These are phyloP conservation scores for Penicillium pulvis DNA, from an alignment of 495 filamentous ascomycete genomes.

Conservation along the genomic window DNA sequence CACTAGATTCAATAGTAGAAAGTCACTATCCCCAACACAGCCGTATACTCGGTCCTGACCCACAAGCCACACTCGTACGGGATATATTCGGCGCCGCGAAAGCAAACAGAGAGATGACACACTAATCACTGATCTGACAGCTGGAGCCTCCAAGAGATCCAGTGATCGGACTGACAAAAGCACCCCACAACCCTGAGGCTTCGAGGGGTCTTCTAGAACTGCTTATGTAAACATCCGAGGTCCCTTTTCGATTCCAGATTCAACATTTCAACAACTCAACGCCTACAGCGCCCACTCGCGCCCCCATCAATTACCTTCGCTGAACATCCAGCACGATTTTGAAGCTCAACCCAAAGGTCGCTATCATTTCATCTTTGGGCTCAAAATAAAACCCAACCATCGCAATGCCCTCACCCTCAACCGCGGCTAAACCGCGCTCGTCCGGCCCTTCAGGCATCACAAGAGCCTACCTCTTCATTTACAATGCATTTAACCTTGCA, in stretches of 20 bases:
- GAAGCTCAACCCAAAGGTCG: not conserved
- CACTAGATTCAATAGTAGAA: not conserved
- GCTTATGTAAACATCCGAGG: conserved; percentile 28
- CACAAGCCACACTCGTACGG: not conserved
- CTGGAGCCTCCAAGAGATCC: not conserved
- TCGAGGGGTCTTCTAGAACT: conserved; percentile 23
- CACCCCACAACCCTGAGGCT: conserved; percentile 7
- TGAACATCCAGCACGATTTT: not conserved
- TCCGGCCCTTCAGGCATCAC: conserved; percentile 31
- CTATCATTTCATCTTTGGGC: not conserved
- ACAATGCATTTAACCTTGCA: conserved; percentile 75
- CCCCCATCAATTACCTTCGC: not conserved
- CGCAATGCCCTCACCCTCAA: conserved; percentile 17
- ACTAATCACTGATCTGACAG: not conserved
- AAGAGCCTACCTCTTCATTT: conserved; percentile 69
- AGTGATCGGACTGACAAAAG: not conserved
- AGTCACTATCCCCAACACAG: not conserved
- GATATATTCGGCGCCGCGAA: not conserved
- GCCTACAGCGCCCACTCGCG: not conserved
- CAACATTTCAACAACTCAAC: conserved; percentile 19
- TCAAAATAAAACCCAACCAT: not conserved
- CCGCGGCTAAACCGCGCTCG: conserved; percentile 16
- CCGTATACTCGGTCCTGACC: not conserved
- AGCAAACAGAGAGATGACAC: not conserved
- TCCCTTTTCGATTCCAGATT: conserved; percentile 19